A percentile compares a stretch with the other conserved stretches of the same genome.
Evolutionary conservation across 2,329 filamentous ascomycete species (phyloP).

Genomic region (Zarea fungicola): DNA sequence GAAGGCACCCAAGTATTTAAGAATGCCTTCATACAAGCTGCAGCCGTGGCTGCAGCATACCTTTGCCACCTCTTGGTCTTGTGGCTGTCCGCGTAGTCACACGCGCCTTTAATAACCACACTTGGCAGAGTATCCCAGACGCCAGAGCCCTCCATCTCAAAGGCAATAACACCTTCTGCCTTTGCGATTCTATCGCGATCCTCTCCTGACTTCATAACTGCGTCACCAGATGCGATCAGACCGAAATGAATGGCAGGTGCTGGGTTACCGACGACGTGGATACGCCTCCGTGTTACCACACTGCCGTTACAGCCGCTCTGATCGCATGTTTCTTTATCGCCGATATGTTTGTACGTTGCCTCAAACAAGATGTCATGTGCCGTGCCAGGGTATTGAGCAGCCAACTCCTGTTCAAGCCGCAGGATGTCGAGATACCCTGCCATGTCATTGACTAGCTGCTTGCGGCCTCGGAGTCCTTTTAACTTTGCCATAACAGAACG

Average conservation of each 20-base stretch:
- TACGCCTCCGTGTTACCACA: slow-evolving; percentile 28
- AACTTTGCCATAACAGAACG: slow-evolving; percentile 21
- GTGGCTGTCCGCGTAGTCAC: slow-evolving; percentile 32
- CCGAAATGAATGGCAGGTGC: slow-evolving; percentile 31
- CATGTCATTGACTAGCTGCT: slow-evolving; percentile 11
- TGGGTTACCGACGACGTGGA: slow-evolving; percentile 19
- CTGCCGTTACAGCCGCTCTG: slow-evolving; percentile 14
- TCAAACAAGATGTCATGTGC: slow-evolving; percentile 26
- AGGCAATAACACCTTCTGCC: not conserved
- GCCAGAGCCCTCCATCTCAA: not conserved
- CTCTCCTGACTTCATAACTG: slow-evolving; percentile 34
- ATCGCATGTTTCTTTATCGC: slow-evolving; percentile 10
- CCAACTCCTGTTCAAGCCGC: not conserved
- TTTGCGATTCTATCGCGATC: slow-evolving; percentile 30
- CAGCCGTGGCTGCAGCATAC: not conserved
- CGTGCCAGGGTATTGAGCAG: slow-evolving; percentile 21
- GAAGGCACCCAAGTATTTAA: not conserved
- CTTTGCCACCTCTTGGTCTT: not conserved
- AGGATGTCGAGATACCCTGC: slow-evolving; percentile 10
- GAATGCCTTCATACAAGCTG: slow-evolving; percentile 1
- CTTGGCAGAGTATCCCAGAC: slow-evolving; percentile 23
- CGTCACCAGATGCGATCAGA: slow-evolving; percentile 32
- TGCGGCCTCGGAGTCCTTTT: slow-evolving; percentile 16
- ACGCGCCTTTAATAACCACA: slow-evolving; percentile 34
- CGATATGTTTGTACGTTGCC: slow-evolving; percentile 24